phyloP scores from a whole-genome alignment of 2,329 filamentous ascomycete species.

The Epicoccum nigrum region DNA sequence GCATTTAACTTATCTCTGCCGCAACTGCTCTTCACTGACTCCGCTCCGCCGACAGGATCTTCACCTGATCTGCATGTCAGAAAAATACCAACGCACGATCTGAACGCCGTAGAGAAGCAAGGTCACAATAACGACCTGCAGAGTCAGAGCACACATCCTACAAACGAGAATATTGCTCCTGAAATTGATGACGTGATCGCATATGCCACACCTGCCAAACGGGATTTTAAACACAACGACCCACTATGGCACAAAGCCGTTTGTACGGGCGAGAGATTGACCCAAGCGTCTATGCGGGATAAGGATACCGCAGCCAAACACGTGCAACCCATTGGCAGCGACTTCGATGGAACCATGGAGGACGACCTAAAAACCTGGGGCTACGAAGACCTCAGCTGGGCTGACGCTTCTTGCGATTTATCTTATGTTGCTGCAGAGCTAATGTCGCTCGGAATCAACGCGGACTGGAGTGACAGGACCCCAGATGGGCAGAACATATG shows the following conservation, averaged over 20 bases:
- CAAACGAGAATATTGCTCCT: too few relatives aligned
- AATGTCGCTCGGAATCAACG: neutral
- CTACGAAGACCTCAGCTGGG: neutral
- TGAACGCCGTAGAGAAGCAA: too few relatives aligned
- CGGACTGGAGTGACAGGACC: neutral
- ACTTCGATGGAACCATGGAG: constrained; percentile 7
- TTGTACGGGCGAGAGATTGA: constrained; percentile 8
- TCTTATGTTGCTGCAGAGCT: neutral
- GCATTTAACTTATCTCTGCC: too few relatives aligned
- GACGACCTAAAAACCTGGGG: constrained; percentile 4
- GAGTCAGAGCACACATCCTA: too few relatives aligned
- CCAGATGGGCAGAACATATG: constrained; percentile 5
- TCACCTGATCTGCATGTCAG: too few relatives aligned
- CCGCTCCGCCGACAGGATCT: too few relatives aligned
- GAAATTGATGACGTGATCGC: too few relatives aligned
- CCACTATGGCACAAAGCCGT: neutral
- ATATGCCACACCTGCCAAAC: too few relatives aligned
- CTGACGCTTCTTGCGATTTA: neutral
- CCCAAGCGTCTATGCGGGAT: constrained; percentile 1
- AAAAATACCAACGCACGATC: too few relatives aligned
- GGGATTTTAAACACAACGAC: too few relatives aligned
- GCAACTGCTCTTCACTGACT: too few relatives aligned
- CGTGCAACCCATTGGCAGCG: constrained; percentile 3
- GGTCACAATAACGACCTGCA: too few relatives aligned
- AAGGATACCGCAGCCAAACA: constrained; percentile 4